Percentiles rank a stretch among this genome's conserved stretches.
Conservation (phyloP, 2,329 filamentous ascomycete genomes). For the Hymenoscyphus linearis region DNA sequence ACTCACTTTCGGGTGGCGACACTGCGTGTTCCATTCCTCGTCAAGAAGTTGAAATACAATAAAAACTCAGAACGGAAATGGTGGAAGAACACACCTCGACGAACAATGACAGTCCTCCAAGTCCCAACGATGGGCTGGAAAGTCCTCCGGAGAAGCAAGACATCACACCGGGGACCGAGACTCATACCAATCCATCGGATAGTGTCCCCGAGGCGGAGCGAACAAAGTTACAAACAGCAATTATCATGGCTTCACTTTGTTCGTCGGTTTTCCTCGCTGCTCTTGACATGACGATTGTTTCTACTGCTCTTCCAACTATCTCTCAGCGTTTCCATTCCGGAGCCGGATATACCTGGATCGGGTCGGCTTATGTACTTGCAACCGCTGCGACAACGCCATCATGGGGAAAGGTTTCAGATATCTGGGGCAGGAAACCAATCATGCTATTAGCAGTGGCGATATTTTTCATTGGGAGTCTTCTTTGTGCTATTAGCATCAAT, state of each 20-base stretch:
- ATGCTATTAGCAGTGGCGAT: slow-evolving; percentile 42
- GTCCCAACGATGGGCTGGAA: no score
- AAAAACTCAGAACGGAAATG: no score
- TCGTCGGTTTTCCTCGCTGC: slow-evolving; percentile 31
- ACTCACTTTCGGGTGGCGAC: no score
- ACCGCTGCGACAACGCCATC: slow-evolving; percentile 58
- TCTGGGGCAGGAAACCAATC: slow-evolving; percentile 52
- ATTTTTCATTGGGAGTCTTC: slow-evolving; percentile 47
- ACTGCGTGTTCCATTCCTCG: no score
- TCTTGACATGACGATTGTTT: slow-evolving; percentile 47
- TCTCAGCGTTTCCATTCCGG: slow-evolving; percentile 46
- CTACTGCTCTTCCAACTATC: slow-evolving; percentile 57
- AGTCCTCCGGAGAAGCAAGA: no score
- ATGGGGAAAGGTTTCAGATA: slow-evolving; percentile 60
- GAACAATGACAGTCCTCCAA: no score
- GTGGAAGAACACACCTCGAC: no score
- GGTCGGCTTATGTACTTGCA: slow-evolving; percentile 65
- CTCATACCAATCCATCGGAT: no score
- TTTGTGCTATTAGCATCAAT: slow-evolving; percentile 42
- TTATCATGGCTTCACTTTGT: slow-evolving; percentile 31
- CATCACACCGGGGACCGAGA: no score
- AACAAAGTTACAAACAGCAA: slow-evolving; percentile 28
- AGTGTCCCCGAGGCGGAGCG: slow-evolving; percentile 22
- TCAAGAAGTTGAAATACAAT: no score
- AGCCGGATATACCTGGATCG: slow-evolving; percentile 66